Evolutionary conservation across 352 stramenopile genomes (phyloP).

Genomic region (Phytophthora constricta): DNA sequence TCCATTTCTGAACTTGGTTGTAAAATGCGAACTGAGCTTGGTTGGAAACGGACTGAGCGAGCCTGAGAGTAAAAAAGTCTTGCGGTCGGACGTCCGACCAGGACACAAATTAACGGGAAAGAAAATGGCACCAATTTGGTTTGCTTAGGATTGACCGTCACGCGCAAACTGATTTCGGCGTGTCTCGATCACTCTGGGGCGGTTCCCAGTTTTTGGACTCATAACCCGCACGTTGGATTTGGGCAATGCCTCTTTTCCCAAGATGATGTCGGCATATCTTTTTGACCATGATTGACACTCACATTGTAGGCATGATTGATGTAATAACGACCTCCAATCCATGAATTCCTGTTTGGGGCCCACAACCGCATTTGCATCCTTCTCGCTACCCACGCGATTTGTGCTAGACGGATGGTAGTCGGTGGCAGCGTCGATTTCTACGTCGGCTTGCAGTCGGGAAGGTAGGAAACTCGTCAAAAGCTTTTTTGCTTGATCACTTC

Average conservation of each 20-base stretch:
- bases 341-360: conserved; percentile 80
- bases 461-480: conserved; percentile 80
- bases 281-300: conserved; percentile 96
- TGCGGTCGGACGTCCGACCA: too few species aligned
- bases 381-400: conserved; percentile 79
- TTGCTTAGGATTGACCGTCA: too few species aligned
- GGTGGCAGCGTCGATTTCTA: conserved; percentile 79
- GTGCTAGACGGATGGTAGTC: conserved; percentile 89
- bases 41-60: too few species aligned
- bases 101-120: too few species aligned
- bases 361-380: conserved; percentile 76
- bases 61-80: too few species aligned
- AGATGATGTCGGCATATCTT: conserved; percentile 91
- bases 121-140: too few species aligned
- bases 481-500: conserved; percentile 86
- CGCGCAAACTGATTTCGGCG: conserved; percentile 16
- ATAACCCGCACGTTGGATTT: conserved; percentile 66
- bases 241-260: conserved; percentile 58
- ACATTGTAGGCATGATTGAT: conserved; percentile 93
- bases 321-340: conserved; percentile 92
- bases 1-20: conserved; percentile 12
- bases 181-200: too few species aligned
- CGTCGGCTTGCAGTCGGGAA: conserved; percentile 66
- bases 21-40: conserved; percentile 21
- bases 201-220: conserved; percentile 66